Base-by-base conservation (phyloP, 75 land plant species). In the Pinus taeda region DNA sequence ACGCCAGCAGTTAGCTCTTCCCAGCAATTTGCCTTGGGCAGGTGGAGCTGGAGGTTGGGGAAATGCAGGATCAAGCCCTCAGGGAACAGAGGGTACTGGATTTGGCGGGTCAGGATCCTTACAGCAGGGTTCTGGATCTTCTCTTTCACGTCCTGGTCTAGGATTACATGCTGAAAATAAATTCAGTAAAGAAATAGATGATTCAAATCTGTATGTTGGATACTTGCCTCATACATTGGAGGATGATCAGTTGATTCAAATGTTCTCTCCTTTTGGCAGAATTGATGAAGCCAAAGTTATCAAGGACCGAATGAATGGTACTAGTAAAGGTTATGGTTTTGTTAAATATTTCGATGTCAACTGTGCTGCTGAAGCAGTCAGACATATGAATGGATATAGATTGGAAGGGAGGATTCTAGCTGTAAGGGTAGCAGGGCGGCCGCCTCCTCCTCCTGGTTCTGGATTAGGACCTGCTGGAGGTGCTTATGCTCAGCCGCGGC, bases 251-350 rank as follows among this genome's bases (percentile, higher is more conserved):
- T 62, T 88, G 58, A 78, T 24, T 18, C 57, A 75, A 3, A 33
- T 88, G 61, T 88, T 88, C 60, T 75, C 78, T 66, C 79, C 88
- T 57, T 88, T 85, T 83, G 90, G 90, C 6, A 71, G 55, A 74
- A 60, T 85, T 3, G 65, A 37, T 14, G 55, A 58, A 24, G 72
- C 30, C 7, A 85, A 76, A 63, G 80, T 88, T 4, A 78, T 85
- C 7, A 88, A 42, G 70, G 90, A 88, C 57, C 72, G 76, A 18
- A 20, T 62, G 14, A 85, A 80, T 14, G 90, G 90, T 18, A 33
- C 74, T 26, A 83, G 90, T 74, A 88, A 85, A 78, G 88, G 90
- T 37, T 85, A 83, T 82, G 90, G 88, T 17, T 88, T 88, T 80
- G 88, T 88, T 14, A 83, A 78, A 55, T 88, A 76, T 75, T 29